Base-by-base conservation (phyloP, 768 basidiomycete species). In the Peribolospora kevripleyi region DNA sequence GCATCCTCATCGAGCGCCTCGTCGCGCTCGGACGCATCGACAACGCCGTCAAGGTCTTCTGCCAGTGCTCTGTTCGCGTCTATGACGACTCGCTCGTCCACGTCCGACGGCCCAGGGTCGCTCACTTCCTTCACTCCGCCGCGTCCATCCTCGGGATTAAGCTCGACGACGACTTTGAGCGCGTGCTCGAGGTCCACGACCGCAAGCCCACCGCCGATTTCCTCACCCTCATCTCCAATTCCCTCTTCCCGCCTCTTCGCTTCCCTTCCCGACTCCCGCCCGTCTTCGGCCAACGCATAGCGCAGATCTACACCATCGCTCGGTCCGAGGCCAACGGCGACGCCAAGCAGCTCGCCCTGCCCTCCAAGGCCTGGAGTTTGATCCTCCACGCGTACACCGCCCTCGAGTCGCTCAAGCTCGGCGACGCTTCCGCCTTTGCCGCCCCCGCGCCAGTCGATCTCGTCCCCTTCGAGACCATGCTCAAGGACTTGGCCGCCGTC, bases 391-490 rank as follows among this genome's bases (percentile, higher is more conserved):
- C 57, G 60, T 61, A n/a, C 57, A 53, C 52, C 42, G 48, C 54
- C 11, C 47, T 61, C 56, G 54, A 58, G 50, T 54, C 57, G 4
- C 57, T 58, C 25, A 58, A 55, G 9, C 42, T 48, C 50, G 45
- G 42, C 10, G 52, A 40, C 5, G 54, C 57, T 0, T 46, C 14
- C 9, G 5, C 51, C n/a, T 7, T 37, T 5, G 39, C 40, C 13
- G 25, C 25, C 25, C 25, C 25, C 1, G 25, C 25, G 25, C 25
- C 46, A 8, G 53, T 58, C 56, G 55, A 52, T 0, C 56, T 62
- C 54, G 54, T 58, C 11, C 57, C 56, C 3, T 56, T 65, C 47
- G 46, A 61, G 3, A 42, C 48, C 10, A 50, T 62, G 42, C 54
- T 61, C 52, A 38, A 58, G 6, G 58, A 63, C 52, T 56, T 61